These are phyloP conservation scores for Spathaspora sp. DNA, from an alignment of 805 yeast species.

Conservation along the genomic window DNA sequence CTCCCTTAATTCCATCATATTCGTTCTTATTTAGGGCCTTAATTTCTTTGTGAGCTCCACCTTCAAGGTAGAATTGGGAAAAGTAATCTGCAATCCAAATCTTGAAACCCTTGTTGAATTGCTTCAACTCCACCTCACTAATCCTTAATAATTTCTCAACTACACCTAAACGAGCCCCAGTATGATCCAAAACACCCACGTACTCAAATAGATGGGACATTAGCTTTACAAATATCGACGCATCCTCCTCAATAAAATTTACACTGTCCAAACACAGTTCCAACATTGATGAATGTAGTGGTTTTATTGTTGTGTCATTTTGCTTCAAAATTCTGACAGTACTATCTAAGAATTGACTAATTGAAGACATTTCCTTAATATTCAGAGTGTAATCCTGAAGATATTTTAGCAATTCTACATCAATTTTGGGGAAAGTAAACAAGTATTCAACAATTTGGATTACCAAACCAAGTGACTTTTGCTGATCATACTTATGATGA, in stretches of 20 bases:
- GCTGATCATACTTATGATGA: background rate
- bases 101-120: constrained; percentile 12
- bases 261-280: background rate
- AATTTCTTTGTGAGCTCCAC: constrained; percentile 11
- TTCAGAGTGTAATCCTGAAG: constrained; percentile 2
- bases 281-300: background rate
- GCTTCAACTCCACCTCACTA: background rate
- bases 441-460: background rate
- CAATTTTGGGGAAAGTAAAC: background rate
- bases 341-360: background rate
- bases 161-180: constrained; percentile 1
- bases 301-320: background rate
- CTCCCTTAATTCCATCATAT: constrained; percentile 1
- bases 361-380: background rate
- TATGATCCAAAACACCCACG: constrained; percentile 3
- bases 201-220: constrained; percentile 6
- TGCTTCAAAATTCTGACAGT: background rate
- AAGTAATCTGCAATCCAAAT: constrained; percentile 23
- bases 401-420: background rate
- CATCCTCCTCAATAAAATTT: background rate
- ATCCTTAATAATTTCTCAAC: constrained; percentile 7
- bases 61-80: constrained; percentile 17
- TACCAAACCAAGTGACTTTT: background rate
- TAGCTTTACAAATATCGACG: background rate
- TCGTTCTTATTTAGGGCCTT: constrained; percentile 4